These are phyloP conservation scores for Schizonepeta tenuifolia DNA, from an alignment of 257 asterid species.

Conservation along the genomic window DNA sequence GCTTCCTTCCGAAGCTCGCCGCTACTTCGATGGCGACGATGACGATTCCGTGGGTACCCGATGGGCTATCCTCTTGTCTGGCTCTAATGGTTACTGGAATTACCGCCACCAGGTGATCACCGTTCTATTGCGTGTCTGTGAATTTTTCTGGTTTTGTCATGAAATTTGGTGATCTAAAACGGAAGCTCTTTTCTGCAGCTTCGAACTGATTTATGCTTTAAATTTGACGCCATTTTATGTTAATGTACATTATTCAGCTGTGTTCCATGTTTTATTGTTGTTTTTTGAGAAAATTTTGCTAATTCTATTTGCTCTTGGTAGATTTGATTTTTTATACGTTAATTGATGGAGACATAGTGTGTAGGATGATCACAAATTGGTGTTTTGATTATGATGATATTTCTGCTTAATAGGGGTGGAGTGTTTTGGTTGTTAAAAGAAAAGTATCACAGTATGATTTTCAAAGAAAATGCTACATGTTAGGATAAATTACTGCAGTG, in stretches of 20 bases:
- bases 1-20: constrained; percentile 67
- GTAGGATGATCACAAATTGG: not conserved
- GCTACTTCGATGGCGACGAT: constrained; percentile 41
- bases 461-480: not conserved
- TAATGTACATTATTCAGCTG: constrained; percentile 3
- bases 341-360: not conserved
- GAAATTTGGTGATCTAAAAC: no score
- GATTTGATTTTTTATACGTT: not conserved
- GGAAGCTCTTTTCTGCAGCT: not conserved
- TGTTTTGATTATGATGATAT: not conserved
- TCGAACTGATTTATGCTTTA: constrained; percentile 1
- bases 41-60: constrained; percentile 73
- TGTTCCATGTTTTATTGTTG: not conserved
- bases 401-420: not conserved
- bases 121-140: not conserved
- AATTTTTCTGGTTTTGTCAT: not conserved
- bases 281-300: not conserved
- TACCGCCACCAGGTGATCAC: constrained; percentile 88
- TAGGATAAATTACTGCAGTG: not conserved
- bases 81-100: constrained; percentile 92
- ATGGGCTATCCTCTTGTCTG: constrained; percentile 95
- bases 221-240: not conserved
- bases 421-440: not conserved
- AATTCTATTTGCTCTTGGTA: not conserved
- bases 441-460: not conserved